These are phyloP conservation scores for Geosmithia flava DNA, from an alignment of 2,329 filamentous ascomycete genomes.

Conservation along the genomic window DNA sequence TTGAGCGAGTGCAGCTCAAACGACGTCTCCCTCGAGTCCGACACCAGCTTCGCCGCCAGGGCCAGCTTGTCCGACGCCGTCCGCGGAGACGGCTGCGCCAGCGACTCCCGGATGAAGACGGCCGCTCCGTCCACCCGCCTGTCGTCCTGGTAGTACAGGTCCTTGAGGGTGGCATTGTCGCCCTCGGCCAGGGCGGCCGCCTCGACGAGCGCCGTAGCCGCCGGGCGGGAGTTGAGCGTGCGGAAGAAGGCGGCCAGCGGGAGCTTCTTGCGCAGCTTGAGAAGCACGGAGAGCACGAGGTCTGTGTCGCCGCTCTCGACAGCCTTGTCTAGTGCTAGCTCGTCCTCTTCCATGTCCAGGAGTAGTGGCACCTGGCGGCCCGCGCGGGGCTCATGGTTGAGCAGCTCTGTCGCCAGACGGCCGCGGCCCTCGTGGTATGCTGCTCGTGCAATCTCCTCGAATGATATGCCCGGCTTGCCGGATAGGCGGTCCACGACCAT, in stretches of 20 bases:
- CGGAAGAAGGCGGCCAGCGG: slow-evolving; percentile 88
- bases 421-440: slow-evolving; percentile 89
- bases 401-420: slow-evolving; percentile 76
- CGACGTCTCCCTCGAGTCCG: slow-evolving; percentile 68
- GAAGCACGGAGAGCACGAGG: slow-evolving; percentile 76
- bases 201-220: slow-evolving; percentile 83
- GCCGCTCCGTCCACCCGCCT: slow-evolving; percentile 77
- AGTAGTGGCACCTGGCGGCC: slow-evolving; percentile 94
- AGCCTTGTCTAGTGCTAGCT: slow-evolving; percentile 89
- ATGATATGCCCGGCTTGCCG: slow-evolving; percentile 86
- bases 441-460: slow-evolving; percentile 83
- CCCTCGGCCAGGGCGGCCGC: slow-evolving; percentile 56
- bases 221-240: slow-evolving; percentile 71
- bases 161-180: slow-evolving; percentile 78
- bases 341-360: slow-evolving; percentile 90
- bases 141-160: slow-evolving; percentile 96
- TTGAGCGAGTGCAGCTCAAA: slow-evolving; percentile 66
- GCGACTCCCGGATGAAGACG: slow-evolving; percentile 73
- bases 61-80: slow-evolving; percentile 75
- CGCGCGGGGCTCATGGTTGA: slow-evolving; percentile 88
- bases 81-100: slow-evolving; percentile 57
- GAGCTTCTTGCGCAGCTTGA: slow-evolving; percentile 81
- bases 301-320: slow-evolving; percentile 94
- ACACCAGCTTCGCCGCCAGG: slow-evolving; percentile 70
- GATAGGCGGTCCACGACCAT: slow-evolving; percentile 77